These are phyloP conservation scores for Septoria linicola DNA, from an alignment of 2,329 filamentous ascomycete genomes.

Conservation along the genomic window DNA sequence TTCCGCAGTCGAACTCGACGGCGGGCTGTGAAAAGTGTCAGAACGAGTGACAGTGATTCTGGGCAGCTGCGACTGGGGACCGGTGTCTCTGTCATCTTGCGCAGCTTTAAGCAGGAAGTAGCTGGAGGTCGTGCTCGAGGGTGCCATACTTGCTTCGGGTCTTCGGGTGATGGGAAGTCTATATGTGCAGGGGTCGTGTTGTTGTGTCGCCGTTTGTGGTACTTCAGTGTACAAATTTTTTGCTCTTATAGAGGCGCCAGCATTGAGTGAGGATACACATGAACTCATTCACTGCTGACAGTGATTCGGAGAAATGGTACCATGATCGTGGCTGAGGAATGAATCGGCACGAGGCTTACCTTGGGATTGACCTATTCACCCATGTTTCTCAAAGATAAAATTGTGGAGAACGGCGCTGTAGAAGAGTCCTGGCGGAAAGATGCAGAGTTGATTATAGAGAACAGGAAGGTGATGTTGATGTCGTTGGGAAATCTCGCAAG, in stretches of 20 bases:
- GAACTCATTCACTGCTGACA: background rate
- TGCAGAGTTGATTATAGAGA: no score
- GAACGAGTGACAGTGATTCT: slow-evolving; percentile 1
- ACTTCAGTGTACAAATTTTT: background rate
- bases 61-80: background rate
- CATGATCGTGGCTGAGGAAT: slow-evolving; percentile 3
- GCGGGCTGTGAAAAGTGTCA: slow-evolving; percentile 23
- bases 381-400: slow-evolving; percentile 14
- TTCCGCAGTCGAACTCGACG: slow-evolving; percentile 21
- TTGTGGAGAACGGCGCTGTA: no score
- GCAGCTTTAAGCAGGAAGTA: slow-evolving; percentile 9
- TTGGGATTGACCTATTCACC: slow-evolving; percentile 7
- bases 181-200: background rate
- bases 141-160: slow-evolving; percentile 3
- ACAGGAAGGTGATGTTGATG: no score
- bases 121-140: background rate
- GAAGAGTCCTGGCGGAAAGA: no score
- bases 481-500: no score
- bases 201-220: background rate
- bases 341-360: slow-evolving; percentile 2
- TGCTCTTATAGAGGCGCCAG: background rate
- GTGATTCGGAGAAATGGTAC: background rate
- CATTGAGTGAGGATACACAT: background rate
- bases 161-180: slow-evolving; percentile 13
- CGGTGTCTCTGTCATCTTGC: slow-evolving; percentile 2